Evolutionary conservation across 768 basidiomycete species (phyloP), one percentile per base, ranked within the genome.

Genomic region (Xanthoconium purpureum): DNA sequence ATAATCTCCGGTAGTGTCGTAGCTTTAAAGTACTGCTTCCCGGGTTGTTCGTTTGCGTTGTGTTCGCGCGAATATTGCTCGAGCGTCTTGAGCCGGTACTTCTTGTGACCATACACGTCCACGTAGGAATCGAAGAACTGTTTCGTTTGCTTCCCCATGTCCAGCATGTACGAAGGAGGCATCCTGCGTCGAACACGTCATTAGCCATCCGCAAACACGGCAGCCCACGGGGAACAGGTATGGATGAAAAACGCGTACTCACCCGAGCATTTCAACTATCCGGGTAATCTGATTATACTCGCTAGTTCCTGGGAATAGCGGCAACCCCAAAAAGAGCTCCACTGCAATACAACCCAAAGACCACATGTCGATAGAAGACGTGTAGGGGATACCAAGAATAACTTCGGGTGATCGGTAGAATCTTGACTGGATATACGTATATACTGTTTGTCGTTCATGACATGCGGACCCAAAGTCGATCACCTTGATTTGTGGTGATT

Each of bases 401-500:
- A 99, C 97, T 75, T 99, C 97, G 13, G 97, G 97, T 3, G 93
- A 96, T 43, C 97, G 90, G 71, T 99, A 99, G 77, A 99, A 99
- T 48, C 97, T 84, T 10, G 95, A 98, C 69, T 99, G 97, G 70
- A 99, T 98, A 75, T 99, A 99, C 5, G 97, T 99, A 72, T 99
- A 99, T 42, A 98, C 94, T n/a, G 96, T 99, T 74, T 98, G 95
- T 65, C 92, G 88, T 75, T 98, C 97, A 70, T 98, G 95, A 70
- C 97, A 99, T 17, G 97, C 94, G 6, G 95, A 98, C 40, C 97
- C 97, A 75, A 98, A 98, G 76, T 98, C 96, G 69, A 99, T 98
- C 50, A 99, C 91, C 75, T 98, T 98, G 78, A 98, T 98, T 73
- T 94, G 89, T 3, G 96, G 96, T 11, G 95, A 94, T 79, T 96